phyloP scores from a whole-genome alignment of 108 stramenopile species.

The Hondaea fermentalgiana region DNA sequence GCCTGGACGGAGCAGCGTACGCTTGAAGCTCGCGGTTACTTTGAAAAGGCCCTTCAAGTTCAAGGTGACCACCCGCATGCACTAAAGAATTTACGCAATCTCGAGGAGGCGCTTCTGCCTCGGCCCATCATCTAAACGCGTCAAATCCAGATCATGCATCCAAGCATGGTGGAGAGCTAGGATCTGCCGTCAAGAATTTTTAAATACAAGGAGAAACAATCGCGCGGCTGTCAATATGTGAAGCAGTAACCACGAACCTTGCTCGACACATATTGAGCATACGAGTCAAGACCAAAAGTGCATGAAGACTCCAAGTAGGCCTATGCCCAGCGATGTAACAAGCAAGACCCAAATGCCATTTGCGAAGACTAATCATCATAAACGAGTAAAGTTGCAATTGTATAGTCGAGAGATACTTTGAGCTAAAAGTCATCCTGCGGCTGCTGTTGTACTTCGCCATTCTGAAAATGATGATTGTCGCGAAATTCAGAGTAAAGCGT shows the following conservation, averaged over 20 bases:
- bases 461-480: slow-evolving; percentile 40
- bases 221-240: too few species aligned
- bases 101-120: neutral
- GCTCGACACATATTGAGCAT: too few species aligned
- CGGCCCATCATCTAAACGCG: neutral
- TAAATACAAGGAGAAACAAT: too few species aligned
- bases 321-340: too few species aligned
- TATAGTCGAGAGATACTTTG: neutral
- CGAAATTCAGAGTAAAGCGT: slow-evolving; percentile 46
- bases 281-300: too few species aligned
- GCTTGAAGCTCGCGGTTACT: neutral
- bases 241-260: too few species aligned
- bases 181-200: too few species aligned
- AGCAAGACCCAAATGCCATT: too few species aligned
- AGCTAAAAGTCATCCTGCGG: neutral
- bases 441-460: neutral
- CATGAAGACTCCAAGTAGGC: too few species aligned
- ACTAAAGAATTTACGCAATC: neutral
- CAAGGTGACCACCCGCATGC: neutral
- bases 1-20: neutral
- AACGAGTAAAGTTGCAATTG: too few species aligned
- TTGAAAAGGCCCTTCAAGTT: neutral
- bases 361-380: too few species aligned
- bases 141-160: neutral
- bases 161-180: too few species aligned